These are phyloP conservation scores for Conticribra weissflogii DNA, from an alignment of 108 stramenopile genomes.

Conservation along the genomic window DNA sequence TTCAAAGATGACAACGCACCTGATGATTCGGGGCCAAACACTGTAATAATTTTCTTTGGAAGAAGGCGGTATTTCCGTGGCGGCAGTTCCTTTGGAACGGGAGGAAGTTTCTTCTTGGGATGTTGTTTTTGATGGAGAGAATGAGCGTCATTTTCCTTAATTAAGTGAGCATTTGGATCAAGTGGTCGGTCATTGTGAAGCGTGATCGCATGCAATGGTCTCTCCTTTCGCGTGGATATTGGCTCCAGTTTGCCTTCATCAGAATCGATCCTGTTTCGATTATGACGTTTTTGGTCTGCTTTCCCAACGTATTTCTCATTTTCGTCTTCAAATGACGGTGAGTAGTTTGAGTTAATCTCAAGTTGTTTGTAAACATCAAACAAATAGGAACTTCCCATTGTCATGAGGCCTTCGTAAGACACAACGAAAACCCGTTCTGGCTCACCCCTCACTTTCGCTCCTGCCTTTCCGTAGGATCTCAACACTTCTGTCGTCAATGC, in stretches of 20 bases:
- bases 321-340: not conserved
- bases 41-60: constrained; percentile 37
- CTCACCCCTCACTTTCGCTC: constrained; percentile 2
- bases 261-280: not conserved
- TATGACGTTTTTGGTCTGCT: not conserved
- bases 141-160: no score
- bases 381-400: constrained; percentile 2
- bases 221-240: not conserved
- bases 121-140: not conserved
- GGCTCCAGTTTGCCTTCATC: not conserved
- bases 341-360: constrained; percentile 9
- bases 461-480: constrained; percentile 17
- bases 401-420: constrained; percentile 18
- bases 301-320: not conserved
- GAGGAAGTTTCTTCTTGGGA: not conserved
- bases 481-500: constrained; percentile 30
- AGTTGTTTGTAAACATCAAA: constrained; percentile 8
- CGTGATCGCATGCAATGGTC: no score
- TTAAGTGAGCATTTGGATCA: no score
- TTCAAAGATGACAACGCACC: no score
- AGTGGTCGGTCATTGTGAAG: no score
- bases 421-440: no score
- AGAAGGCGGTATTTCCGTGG: constrained; percentile 20
- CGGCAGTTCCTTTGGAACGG: constrained; percentile 2
- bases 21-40: constrained; percentile 45